A percentile compares a stretch with the other conserved stretches of the same genome.
Evolutionary conservation across 129 eudicot genomes (phyloP).

Genomic region (Chrysanthemum lavandulifolium): DNA sequence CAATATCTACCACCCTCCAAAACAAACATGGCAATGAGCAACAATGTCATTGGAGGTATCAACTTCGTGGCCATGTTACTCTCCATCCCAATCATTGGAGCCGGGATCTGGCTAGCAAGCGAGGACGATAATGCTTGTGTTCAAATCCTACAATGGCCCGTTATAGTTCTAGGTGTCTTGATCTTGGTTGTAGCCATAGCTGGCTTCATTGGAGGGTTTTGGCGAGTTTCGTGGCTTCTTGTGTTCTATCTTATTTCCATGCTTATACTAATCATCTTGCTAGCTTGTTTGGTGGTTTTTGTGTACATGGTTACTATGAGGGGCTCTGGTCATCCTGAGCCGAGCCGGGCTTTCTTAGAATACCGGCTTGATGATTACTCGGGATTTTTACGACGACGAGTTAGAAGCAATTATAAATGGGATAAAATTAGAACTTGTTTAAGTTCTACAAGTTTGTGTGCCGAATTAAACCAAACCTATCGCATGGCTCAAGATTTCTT

Average conservation of each 20-base stretch:
- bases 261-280: constrained; percentile 70
- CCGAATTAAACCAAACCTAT: constrained; percentile 78
- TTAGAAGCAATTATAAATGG: constrained; percentile 80
- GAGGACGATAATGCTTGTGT: constrained; percentile 72
- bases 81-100: constrained; percentile 81
- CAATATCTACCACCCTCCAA: constrained; percentile 6
- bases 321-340: constrained; percentile 77
- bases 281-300: constrained; percentile 63
- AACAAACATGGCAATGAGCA: constrained; percentile 78
- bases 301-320: constrained; percentile 65
- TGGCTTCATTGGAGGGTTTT: constrained; percentile 85
- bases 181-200: constrained; percentile 68
- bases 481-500: constrained; percentile 91
- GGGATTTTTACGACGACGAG: constrained; percentile 61
- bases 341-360: constrained; percentile 74
- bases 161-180: constrained; percentile 68
- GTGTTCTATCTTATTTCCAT: constrained; percentile 70
- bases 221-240: constrained; percentile 65
- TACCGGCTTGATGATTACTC: constrained; percentile 72
- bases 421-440: constrained; percentile 65
- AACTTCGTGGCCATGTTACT: constrained; percentile 77
- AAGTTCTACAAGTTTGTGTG: constrained; percentile 69
- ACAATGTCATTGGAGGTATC: constrained; percentile 71
- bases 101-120: constrained; percentile 84
- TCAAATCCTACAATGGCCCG: constrained; percentile 87